A percentile compares a stretch with the other conserved stretches of the same genome.
phyloP scores from a whole-genome alignment of 108 stramenopile species.

The Skeletonema menzelii region DNA sequence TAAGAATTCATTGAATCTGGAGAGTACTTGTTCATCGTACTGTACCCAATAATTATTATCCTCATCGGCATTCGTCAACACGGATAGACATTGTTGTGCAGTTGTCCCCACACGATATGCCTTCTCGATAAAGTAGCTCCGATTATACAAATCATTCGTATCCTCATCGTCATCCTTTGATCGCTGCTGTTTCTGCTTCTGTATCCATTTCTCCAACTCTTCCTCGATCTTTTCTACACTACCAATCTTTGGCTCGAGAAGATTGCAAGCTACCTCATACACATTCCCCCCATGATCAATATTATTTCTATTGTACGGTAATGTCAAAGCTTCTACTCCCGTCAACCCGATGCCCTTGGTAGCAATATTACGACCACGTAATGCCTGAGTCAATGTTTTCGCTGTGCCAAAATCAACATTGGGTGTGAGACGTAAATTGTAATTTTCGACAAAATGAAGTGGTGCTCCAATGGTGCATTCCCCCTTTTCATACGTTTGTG shows the following conservation, averaged over 20 bases:
- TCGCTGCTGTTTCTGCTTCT: conserved; percentile 1
- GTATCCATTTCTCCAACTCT: conserved; percentile 51
- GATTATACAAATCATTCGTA: not conserved
- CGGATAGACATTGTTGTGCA: conserved; percentile 48
- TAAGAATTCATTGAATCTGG: conserved; percentile 24
- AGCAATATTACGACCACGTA: conserved; percentile 65
- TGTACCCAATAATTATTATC: conserved; percentile 16
- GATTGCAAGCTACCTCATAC: conserved; percentile 87
- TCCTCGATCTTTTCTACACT: conserved; percentile 39
- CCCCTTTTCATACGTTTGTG: not conserved
- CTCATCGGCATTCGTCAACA: conserved; percentile 6
- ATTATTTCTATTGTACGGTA: conserved; percentile 49
- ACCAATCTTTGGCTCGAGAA: conserved; percentile 53
- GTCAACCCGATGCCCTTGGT: conserved; percentile 51
- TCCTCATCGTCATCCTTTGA: not conserved
- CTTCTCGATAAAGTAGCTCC: conserved; percentile 43
- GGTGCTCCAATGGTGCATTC: conserved; percentile 70
- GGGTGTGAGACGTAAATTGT: conserved; percentile 70
- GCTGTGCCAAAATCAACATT: conserved; percentile 47
- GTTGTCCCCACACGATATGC: conserved; percentile 73
- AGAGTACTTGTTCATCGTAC: conserved; percentile 16
- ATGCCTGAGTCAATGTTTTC: conserved; percentile 52
- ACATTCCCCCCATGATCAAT: conserved; percentile 12
- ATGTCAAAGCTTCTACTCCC: conserved; percentile 82
- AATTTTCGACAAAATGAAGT: conserved; percentile 77